Base-by-base conservation (phyloP, 1,139 yeast genomes). In the Saccharomyces hybrid region DNA sequence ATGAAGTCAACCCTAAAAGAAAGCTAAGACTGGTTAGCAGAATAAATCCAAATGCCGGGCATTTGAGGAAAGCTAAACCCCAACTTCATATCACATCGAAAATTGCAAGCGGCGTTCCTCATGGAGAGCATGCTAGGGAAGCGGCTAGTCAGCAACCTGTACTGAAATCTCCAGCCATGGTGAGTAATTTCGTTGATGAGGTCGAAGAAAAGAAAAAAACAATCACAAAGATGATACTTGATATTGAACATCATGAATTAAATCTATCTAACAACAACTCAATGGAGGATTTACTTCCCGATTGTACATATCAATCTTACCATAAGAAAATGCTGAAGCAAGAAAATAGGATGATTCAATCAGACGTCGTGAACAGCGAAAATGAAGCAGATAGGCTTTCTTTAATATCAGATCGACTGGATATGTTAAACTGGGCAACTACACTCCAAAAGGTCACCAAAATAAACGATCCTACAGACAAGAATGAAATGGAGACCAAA, bases 261-360 rank as follows among this genome's bases (percentile, higher is more conserved):
- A 12, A 42, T 44, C 24, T 11, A 34, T 5, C 21, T 27, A 38
- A 42, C 19, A 52, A 49, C 9, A 19, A 38, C 16, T 12, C 7
- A 16, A 19, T 11, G 3, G 54, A 83, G 59, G 63, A 59, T 48
- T 75, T 78, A 2, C 69, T 86, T 16, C 60, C 68, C 0, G 86
- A 83, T 57, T 71, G 70, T 0, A 49, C 71, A 1, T 86, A 77
- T 62, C 66, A 65, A 1, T 62, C 73, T 0, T 84, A 82, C 62
- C 91, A 86, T 65, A 75, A 78, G 48, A 74, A 78, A 49, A 83
- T 85, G 87, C 80, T 78, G 58, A 80, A 82, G 54, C 86, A 83
- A 56, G 95, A 87, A 65, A 77, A 77, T 54, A 75, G 80, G 46
- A 81, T 84, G 80, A 76, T 80, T 42, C 79, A 78, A 57, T 74